Percentiles rank a stretch among this genome's conserved stretches.
Conservation (phyloP, 208 protist genomes). For the Leishmania turanica region DNA sequence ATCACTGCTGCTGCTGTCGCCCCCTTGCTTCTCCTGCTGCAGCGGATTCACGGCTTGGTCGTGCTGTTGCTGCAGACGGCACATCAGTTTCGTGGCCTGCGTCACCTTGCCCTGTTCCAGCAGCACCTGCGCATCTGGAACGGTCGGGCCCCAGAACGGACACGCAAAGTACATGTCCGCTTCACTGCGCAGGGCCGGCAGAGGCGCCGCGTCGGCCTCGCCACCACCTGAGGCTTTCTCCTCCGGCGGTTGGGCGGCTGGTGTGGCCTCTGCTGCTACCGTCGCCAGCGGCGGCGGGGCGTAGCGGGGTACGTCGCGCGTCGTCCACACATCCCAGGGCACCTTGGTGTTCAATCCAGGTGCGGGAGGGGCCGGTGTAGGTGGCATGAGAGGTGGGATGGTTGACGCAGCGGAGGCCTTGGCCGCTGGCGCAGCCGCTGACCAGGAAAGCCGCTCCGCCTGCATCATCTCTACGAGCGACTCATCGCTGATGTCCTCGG, state of each 20-base stretch:
- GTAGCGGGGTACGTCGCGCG: constrained; percentile 32
- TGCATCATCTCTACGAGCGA: constrained; percentile 36
- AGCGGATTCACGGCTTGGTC: background rate
- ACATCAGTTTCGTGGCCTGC: constrained; percentile 35
- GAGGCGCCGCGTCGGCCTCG: background rate
- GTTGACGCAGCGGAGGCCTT: background rate
- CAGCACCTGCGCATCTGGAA: constrained; percentile 37
- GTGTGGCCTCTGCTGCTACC: background rate
- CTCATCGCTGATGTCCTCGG: constrained; percentile 44
- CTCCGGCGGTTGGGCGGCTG: background rate
- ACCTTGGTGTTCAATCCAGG: constrained; percentile 36
- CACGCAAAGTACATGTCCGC: constrained; percentile 41
- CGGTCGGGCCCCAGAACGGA: constrained; percentile 41
- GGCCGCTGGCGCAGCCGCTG: background rate
- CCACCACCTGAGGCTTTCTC: background rate
- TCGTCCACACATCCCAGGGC: constrained; percentile 51
- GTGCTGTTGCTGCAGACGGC: constrained; percentile 14
- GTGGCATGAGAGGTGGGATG: constrained; percentile 35
- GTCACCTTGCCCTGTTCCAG: constrained; percentile 55
- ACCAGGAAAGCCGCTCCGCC: constrained; percentile 42
- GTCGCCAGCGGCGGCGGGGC: constrained; percentile 6
- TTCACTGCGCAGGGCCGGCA: constrained; percentile 13
- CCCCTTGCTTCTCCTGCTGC: background rate
- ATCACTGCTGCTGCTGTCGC: background rate
- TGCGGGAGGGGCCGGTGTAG: constrained; percentile 53